These are phyloP conservation scores for Simplicillium aogashimaense DNA, from an alignment of 2,329 filamentous ascomycete species.

Conservation along the genomic window DNA sequence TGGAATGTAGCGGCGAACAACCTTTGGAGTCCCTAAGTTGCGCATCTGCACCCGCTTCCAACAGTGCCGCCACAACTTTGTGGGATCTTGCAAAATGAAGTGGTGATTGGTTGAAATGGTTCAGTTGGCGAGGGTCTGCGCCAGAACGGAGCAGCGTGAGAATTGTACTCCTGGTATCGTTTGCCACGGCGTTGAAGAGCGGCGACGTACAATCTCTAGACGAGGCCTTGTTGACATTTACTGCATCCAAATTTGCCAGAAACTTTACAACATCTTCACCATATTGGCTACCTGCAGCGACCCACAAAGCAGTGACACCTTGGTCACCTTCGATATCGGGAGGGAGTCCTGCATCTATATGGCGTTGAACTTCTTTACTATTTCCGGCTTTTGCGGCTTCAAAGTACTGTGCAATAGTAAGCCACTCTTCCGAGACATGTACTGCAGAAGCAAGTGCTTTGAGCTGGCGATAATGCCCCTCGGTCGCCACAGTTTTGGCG, in stretches of 20 bases:
- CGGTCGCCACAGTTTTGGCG: too few species aligned
- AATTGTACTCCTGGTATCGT: background rate
- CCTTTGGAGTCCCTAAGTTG: background rate
- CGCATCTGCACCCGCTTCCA: background rate
- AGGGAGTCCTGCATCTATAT: background rate
- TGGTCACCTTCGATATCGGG: background rate
- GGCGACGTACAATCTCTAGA: background rate
- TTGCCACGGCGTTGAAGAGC: background rate
- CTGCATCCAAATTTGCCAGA: too few species aligned
- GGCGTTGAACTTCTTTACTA: too few species aligned
- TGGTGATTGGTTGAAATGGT: background rate
- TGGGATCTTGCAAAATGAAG: background rate
- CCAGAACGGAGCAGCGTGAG: background rate
- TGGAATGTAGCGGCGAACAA: background rate
- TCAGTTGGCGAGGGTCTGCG: background rate
- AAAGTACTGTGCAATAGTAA: too few species aligned
- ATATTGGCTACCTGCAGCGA: background rate
- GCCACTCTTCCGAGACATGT: too few species aligned
- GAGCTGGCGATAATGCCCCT: too few species aligned
- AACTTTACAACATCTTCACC: background rate
- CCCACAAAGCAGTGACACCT: background rate
- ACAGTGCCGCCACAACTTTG: background rate
- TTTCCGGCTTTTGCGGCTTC: too few species aligned
- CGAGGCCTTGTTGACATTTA: too few species aligned
- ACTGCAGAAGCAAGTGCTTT: too few species aligned